Percentiles rank a stretch among this genome's conserved stretches.
phyloP scores from a whole-genome alignment of 2,329 filamentous ascomycete genomes.

The Ophiosphaerella narmari region DNA sequence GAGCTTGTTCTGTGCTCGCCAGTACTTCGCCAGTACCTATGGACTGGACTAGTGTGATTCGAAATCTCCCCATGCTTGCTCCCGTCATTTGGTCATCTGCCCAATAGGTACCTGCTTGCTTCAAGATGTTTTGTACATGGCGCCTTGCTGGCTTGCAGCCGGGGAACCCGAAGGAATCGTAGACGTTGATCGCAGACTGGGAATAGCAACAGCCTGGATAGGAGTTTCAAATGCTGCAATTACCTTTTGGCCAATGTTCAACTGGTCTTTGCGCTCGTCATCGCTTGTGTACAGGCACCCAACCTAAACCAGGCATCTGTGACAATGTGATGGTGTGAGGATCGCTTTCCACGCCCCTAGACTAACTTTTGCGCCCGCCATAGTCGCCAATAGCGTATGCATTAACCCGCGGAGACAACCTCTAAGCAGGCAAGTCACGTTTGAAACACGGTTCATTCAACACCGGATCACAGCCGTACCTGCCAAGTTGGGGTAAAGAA shows the following conservation, averaged over 20 bases:
- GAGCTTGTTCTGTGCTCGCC: conserved; percentile 19
- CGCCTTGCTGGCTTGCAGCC: too few relatives aligned
- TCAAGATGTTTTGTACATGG: not conserved
- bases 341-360: not conserved
- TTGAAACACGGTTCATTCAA: conserved; percentile 18
- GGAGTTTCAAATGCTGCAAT: conserved; percentile 10
- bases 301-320: not conserved
- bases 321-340: not conserved
- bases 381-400: conserved; percentile 1
- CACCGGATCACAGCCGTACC: conserved; percentile 23
- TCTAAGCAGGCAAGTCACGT: conserved; percentile 35
- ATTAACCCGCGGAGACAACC: conserved; percentile 19
- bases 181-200: not conserved
- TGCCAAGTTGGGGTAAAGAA: conserved; percentile 36
- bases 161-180: not conserved
- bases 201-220: not conserved
- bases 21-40: not conserved
- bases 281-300: too few relatives aligned
- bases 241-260: conserved; percentile 7
- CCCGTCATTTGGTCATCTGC: conserved; percentile 7
- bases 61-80: not conserved
- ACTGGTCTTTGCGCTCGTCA: too few relatives aligned
- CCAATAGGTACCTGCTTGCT: conserved; percentile 1
- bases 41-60: not conserved
- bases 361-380: not conserved